A percentile compares a stretch with the other conserved stretches of the same genome.
Conservation (phyloP, 441 rosid species). For the Theobroma grandiflorum region DNA sequence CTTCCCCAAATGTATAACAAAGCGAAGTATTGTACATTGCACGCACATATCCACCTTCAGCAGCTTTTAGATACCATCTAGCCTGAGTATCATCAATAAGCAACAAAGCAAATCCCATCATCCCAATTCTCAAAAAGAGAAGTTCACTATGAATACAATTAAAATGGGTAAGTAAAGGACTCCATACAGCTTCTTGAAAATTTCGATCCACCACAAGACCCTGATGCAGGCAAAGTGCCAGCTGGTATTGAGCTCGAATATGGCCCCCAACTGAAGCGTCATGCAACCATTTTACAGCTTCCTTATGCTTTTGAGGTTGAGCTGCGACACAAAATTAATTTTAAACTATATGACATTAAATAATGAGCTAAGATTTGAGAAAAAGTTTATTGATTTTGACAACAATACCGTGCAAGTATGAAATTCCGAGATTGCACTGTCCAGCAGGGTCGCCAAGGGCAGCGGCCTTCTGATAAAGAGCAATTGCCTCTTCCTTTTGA, state of each 20-base stretch:
- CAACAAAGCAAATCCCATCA: constrained; percentile 7
- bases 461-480: constrained; percentile 71
- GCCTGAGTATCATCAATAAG: constrained; percentile 48
- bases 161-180: not conserved
- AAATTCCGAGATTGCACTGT: constrained; percentile 83
- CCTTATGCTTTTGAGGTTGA: constrained; percentile 58
- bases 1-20: constrained; percentile 85
- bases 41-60: constrained; percentile 79
- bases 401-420: constrained; percentile 71
- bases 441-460: constrained; percentile 77
- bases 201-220: constrained; percentile 61
- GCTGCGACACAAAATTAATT: constrained; percentile 44
- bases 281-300: constrained; percentile 74
- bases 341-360: not conserved
- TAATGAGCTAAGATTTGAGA: not conserved
- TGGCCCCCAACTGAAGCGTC: constrained; percentile 68
- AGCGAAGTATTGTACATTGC: constrained; percentile 88
- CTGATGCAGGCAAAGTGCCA: constrained; percentile 87
- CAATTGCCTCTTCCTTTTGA: constrained; percentile 58
- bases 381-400: not conserved
- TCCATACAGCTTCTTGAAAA: constrained; percentile 71
- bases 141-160: not conserved
- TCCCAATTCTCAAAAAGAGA: not conserved
- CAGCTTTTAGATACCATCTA: constrained; percentile 83
- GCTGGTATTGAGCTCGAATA: constrained; percentile 85